Evolutionary conservation across 2,329 filamentous ascomycete genomes (phyloP).

Genomic region (Anthostomella pinea): DNA sequence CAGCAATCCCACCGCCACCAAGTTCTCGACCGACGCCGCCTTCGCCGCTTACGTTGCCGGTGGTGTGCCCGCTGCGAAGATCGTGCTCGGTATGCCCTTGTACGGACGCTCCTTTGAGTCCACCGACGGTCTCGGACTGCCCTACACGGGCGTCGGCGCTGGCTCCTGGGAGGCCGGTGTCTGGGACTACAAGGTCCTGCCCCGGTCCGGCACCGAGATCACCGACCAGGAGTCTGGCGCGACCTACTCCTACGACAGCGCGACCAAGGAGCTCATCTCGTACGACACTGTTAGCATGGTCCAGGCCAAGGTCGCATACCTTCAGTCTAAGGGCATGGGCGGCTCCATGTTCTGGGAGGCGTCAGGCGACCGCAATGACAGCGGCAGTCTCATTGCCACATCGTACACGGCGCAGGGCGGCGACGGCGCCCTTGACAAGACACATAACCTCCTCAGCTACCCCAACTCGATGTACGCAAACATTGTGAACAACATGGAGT

Average conservation of each 20-base stretch:
- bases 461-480: slow-evolving; percentile 29
- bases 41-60: slow-evolving; percentile 62
- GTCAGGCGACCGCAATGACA: slow-evolving; percentile 61
- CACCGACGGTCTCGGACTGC: slow-evolving; percentile 62
- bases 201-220: slow-evolving; percentile 53
- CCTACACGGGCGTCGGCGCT: slow-evolving; percentile 61
- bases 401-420: slow-evolving; percentile 27
- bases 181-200: slow-evolving; percentile 80
- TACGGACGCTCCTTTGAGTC: slow-evolving; percentile 70
- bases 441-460: slow-evolving; percentile 28
- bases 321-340: slow-evolving; percentile 60
- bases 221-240: slow-evolving; percentile 59
- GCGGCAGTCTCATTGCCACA: slow-evolving; percentile 56
- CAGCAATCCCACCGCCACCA: slow-evolving; percentile 56
- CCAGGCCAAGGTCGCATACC: slow-evolving; percentile 61
- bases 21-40: slow-evolving; percentile 66
- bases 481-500: slow-evolving; percentile 26
- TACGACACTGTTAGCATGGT: slow-evolving; percentile 66
- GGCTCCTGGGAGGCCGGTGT: slow-evolving; percentile 73
- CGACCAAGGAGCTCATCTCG: slow-evolving; percentile 61
- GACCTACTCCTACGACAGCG: slow-evolving; percentile 67
- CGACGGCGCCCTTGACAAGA: slow-evolving; percentile 19
- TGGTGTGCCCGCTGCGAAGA: slow-evolving; percentile 62
- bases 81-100: slow-evolving; percentile 76
- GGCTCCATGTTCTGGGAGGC: slow-evolving; percentile 88